Evolutionary conservation across 345 rosid genomes (phyloP), one percentile per base, ranked within the genome.

Genomic region (Lenwebbia sp.): DNA sequence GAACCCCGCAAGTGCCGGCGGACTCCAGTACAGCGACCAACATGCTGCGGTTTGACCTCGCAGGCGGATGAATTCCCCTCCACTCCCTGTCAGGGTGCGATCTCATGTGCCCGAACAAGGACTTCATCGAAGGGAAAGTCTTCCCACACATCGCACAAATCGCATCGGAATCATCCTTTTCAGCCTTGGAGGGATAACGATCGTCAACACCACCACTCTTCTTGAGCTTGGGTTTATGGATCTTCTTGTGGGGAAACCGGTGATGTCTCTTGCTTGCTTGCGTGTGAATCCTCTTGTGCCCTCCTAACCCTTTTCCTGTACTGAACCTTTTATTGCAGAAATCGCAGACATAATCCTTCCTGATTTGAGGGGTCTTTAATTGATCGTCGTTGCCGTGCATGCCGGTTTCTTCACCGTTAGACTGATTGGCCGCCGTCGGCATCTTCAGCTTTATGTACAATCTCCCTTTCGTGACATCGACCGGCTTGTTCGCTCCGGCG

Each of bases 31-130:
- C 21, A 19, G 81, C 11, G 47, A 37, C 47, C 7, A 13, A 37
- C 47, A 70, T 70, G 81, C 7, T 19, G 81, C 10, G 14, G 25
- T 70, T 70, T 5, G 87, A 86, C 30, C 26, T 84, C 82, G 83
- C 88, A 23, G 94, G 91, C 37, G 89, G 92, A 11, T 87, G 87
- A 53, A 90, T 85, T 11, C 95, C 95, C 86, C 90, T 91, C 94
- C 94, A 91, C 4, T 87, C 84, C 86, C 95, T 88, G 49, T 92
- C 90, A 10, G 94, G 93, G 86, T 93, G 95, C 83, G 87, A 83
- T 88, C 93, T 90, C 95, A 93, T 90, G 88, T 93, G 95, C 14
- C 95, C 94, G 28, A 88, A 91, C 40, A 93, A 82, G 78, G 92
- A 90, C 83, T 93, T 92, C 90, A 81, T 70, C 7, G 95, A 91